These are phyloP conservation scores for cucumber (Cucumis sativus) DNA, from an alignment of 306 rosid genomes.

Conservation along the genomic window Cucumber_9930_V3 NC_026658.2:25136501-25137000, in stretches of 20 bases:
- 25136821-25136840: constrained; percentile 72
- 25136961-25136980: constrained; percentile 87
- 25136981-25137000: constrained; percentile 82
- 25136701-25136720: constrained; percentile 72
- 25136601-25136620: too few relatives aligned
- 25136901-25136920: not conserved
- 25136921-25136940: constrained; percentile 65
- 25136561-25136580: constrained; percentile 87
- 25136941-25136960: constrained; percentile 70
- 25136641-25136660: constrained; percentile 37
- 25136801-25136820: constrained; percentile 65
- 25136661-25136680: constrained; percentile 83
- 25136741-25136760: constrained; percentile 67
- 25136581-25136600: constrained; percentile 29
- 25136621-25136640: not conserved
- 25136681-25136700: constrained; percentile 61
- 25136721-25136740: constrained; percentile 71
- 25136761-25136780: constrained; percentile 42
- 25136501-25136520: constrained; percentile 63
- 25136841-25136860: constrained; percentile 89
- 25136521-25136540: constrained; percentile 89
- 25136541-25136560: constrained; percentile 84
- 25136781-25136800: constrained; percentile 26
- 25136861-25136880: constrained; percentile 60
- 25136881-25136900: constrained; percentile 11